Percentiles rank a stretch among this genome's conserved stretches.
phyloP scores from a whole-genome alignment of 2,329 filamentous ascomycete genomes.

The Botrytis pseudocinerea region DNA sequence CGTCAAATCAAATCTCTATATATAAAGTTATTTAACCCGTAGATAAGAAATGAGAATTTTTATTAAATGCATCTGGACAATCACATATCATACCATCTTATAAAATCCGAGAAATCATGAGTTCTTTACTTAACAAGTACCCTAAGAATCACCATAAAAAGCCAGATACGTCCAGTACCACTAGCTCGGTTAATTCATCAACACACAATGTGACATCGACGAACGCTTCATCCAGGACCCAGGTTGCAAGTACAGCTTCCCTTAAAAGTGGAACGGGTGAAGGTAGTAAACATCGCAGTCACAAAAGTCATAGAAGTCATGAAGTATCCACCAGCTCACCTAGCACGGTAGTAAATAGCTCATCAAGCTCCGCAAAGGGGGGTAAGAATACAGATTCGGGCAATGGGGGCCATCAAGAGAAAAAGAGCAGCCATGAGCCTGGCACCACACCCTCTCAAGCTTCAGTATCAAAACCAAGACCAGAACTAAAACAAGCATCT shows the following conservation, averaged over 20 bases:
- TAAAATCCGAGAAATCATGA: neutral
- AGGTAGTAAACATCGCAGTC: neutral
- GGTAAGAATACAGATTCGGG: neutral
- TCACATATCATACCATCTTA: neutral
- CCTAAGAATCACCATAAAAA: neutral
- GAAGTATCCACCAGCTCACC: neutral
- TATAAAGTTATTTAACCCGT: neutral
- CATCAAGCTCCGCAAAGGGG: neutral
- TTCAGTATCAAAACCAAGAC: no score
- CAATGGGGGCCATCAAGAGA: neutral
- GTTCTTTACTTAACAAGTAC: neutral
- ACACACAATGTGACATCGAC: neutral
- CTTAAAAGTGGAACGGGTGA: neutral
- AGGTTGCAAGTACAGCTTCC: neutral
- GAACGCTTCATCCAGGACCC: neutral
- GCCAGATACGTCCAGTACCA: neutral
- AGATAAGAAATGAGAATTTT: neutral
- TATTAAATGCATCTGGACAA: neutral
- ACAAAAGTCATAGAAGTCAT: neutral
- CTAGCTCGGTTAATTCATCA: neutral
- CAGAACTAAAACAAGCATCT: neutral
- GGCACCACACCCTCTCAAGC: neutral
- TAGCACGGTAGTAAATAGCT: no score
- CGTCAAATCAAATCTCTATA: neutral
- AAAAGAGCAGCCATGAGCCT: neutral